Conservation (phyloP, 306 rosid genomes). For the Medicago lupulina region DNA sequence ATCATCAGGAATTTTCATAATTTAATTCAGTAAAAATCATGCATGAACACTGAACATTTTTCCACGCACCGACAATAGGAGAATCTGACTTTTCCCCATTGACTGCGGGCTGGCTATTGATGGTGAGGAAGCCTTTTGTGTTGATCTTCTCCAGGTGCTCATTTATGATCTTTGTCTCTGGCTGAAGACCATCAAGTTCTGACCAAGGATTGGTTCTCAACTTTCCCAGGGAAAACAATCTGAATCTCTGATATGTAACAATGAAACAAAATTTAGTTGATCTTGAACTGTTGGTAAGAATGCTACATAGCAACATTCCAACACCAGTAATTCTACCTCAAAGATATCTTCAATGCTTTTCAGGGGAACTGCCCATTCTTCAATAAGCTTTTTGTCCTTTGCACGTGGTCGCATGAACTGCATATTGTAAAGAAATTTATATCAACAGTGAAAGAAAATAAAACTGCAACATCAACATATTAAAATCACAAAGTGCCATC, state of each 20-base stretch:
- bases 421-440: neutral
- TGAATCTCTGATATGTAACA: conserved; percentile 73
- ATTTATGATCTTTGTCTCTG: conserved; percentile 85
- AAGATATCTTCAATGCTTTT: conserved; percentile 72
- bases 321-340: conserved; percentile 62
- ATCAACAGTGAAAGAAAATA: neutral
- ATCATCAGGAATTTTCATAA: neutral
- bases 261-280: conserved; percentile 27
- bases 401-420: conserved; percentile 98
- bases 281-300: conserved; percentile 4
- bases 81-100: conserved; percentile 92
- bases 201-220: conserved; percentile 98
- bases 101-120: conserved; percentile 97
- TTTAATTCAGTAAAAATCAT: conserved; percentile 15
- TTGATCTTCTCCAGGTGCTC: conserved; percentile 79
- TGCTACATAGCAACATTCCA: conserved; percentile 5
- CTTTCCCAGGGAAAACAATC: conserved; percentile 78
- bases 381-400: conserved; percentile 84
- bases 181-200: conserved; percentile 93
- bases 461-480: conserved; percentile 7
- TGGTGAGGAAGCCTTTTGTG: conserved; percentile 82
- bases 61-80: conserved; percentile 74
- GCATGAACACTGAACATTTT: conserved; percentile 22
- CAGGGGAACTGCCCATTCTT: conserved; percentile 94
- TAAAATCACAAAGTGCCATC: conserved; percentile 24